Evolutionary conservation across 345 rosid species (phyloP), one percentile per base, ranked within the genome.

Genomic region (Eucalyptus sp.): DNA sequence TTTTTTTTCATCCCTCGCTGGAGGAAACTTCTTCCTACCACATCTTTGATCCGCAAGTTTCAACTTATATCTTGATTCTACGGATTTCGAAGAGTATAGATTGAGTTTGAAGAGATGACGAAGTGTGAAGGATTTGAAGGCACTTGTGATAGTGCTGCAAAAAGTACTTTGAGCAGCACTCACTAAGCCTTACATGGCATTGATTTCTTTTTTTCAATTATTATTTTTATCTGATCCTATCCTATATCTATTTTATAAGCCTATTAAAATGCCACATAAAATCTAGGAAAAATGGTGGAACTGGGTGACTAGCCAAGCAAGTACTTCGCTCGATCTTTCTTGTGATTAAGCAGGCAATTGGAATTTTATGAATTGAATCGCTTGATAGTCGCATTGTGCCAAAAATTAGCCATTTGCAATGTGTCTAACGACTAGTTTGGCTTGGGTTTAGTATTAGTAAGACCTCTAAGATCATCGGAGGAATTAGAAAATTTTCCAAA

Each of bases 331-430:
- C 20, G 10, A 64, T 64, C 41, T 64, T 64, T 64, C 37, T n/a
- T 29, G 37, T n/a, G 20, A n/a, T n/a, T n/a, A n/a, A 64, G 76
- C 10, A 15, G 9, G 20, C 76, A n/a, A 64, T 13, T n/a, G 41
- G 33, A 64, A n/a, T 64, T n/a, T 15, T n/a, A 64, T n/a, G 41
- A 64, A n/a, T 33, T 1, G 11, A 11, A 33, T n/a, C 0, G 3
- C 20, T 31, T 8, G 37, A 7, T 11, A 64, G 41, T 31, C 1
- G 3, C 37, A n/a, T n/a, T 16, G 37, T 1, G 18, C 20, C 5
- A n/a, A 64, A 64, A n/a, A 7, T 64, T 64, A n/a, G 20, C 41
- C 41, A 15, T 64, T 7, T n/a, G 18, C 76, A n/a, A 33, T n/a
- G 20, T 64, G 76, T 64, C 41, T n/a, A n/a, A 64, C 3, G 0